Percentiles rank a stretch among this genome's conserved stretches.
phyloP scores from a whole-genome alignment of 2,329 filamentous ascomycete species.

The Ceratocystis destructans region DNA sequence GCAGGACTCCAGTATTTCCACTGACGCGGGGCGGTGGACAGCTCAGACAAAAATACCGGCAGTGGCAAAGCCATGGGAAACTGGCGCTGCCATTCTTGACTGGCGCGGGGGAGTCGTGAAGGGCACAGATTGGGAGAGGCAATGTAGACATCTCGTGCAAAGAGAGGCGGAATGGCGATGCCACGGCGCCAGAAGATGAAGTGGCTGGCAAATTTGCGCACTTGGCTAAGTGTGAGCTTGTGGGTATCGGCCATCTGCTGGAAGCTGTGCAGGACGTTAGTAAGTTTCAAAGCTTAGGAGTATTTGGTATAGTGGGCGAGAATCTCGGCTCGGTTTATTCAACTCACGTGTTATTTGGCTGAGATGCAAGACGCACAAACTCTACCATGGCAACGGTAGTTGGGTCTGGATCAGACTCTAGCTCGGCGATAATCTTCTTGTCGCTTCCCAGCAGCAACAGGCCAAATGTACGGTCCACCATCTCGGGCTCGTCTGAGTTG shows the following conservation, averaged over 20 bases:
- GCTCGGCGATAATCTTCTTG: constrained; percentile 54
- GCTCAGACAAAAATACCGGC: constrained; percentile 70
- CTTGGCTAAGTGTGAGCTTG: constrained; percentile 61
- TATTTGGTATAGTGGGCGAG: neutral
- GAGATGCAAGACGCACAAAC: constrained; percentile 58
- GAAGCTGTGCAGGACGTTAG: constrained; percentile 31
- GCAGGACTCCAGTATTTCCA: constrained; percentile 77
- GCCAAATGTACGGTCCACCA: constrained; percentile 74
- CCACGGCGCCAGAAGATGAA: constrained; percentile 93
- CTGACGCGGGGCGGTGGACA: constrained; percentile 66
- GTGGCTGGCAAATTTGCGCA: constrained; percentile 79
- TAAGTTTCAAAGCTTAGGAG: neutral
- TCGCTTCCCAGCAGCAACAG: constrained; percentile 75
- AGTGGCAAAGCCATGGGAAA: constrained; percentile 77
- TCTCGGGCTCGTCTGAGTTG: constrained; percentile 48
- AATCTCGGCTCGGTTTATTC: neutral
- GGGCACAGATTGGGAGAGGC: constrained; percentile 82
- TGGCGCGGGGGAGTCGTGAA: constrained; percentile 52
- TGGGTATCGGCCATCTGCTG: constrained; percentile 57
- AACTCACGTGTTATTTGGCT: constrained; percentile 48
- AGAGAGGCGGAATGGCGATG: constrained; percentile 78
- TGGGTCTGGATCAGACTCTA: constrained; percentile 64
- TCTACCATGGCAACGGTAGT: constrained; percentile 66
- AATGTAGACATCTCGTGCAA: constrained; percentile 80
- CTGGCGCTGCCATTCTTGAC: constrained; percentile 55